Conservation (phyloP, 148 eudicot genomes). For the Suaeda aralocaspica region DNA sequence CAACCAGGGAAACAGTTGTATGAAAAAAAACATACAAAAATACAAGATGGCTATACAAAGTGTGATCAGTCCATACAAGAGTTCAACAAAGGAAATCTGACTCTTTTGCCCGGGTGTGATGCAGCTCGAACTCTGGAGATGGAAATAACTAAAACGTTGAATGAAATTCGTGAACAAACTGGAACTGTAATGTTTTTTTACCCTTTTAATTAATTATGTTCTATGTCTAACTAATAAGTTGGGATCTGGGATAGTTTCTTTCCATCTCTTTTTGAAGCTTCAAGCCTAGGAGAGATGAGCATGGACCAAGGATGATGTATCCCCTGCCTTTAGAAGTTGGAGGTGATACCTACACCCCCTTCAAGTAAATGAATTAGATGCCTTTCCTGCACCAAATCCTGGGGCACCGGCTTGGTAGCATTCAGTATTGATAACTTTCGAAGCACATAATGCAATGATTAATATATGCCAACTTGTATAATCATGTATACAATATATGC, state of each 20-base stretch:
- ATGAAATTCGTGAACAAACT: constrained; percentile 68
- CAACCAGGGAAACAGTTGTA: constrained; percentile 63
- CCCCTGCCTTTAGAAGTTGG: background rate
- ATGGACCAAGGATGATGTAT: background rate
- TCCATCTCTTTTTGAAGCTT: background rate
- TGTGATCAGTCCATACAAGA: constrained; percentile 51
- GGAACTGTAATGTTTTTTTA: constrained; percentile 39
- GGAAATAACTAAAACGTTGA: constrained; percentile 48
- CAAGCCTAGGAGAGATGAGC: background rate
- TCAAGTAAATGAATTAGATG: background rate
- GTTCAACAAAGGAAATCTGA: constrained; percentile 59
- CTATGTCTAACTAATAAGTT: background rate
- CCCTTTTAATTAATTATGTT: background rate
- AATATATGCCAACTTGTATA: too few species aligned
- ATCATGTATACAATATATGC: background rate
- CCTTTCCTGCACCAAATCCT: background rate
- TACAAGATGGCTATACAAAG: constrained; percentile 41
- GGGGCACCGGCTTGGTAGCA: background rate
- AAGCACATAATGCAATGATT: background rate
- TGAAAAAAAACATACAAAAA: constrained; percentile 33
- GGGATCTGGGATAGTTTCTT: background rate
- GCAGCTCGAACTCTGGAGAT: constrained; percentile 81
- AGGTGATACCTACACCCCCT: too few species aligned
- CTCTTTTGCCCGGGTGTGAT: constrained; percentile 74
- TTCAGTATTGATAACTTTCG: background rate